A percentile compares a stretch with the other conserved stretches of the same genome.
phyloP scores from a whole-genome alignment of 2,329 filamentous ascomycete genomes.

The Fusarium falciforme region DNA sequence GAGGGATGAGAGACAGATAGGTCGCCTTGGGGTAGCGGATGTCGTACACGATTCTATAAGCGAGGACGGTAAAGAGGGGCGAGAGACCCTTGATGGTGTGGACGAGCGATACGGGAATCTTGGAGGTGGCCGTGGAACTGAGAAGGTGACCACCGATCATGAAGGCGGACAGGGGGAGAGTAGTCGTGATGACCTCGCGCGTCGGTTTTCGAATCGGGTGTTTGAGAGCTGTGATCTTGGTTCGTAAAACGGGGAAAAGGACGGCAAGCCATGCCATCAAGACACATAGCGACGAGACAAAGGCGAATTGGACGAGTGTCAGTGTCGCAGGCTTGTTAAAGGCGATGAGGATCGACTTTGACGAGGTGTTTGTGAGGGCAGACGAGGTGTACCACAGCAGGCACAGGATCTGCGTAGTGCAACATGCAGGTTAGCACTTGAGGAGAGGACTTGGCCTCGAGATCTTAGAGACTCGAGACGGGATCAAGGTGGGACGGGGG shows the following conservation, averaged over 20 bases:
- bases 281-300: slow-evolving; percentile 90
- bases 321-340: slow-evolving; percentile 92
- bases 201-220: slow-evolving; percentile 86
- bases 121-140: slow-evolving; percentile 91
- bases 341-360: slow-evolving; percentile 94
- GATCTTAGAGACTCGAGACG: slow-evolving; percentile 18
- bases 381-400: slow-evolving; percentile 95
- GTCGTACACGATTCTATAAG: slow-evolving; percentile 89
- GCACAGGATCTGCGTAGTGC: slow-evolving; percentile 76
- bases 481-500: neutral
- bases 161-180: slow-evolving; percentile 91
- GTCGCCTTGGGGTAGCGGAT: slow-evolving; percentile 89
- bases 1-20: slow-evolving; percentile 88
- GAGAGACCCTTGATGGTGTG: slow-evolving; percentile 99
- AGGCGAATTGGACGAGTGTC: slow-evolving; percentile 92
- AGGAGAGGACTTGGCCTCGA: neutral
- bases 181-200: slow-evolving; percentile 84
- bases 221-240: slow-evolving; percentile 80
- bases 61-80: slow-evolving; percentile 92
- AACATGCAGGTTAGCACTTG: slow-evolving; percentile 39
- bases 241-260: slow-evolving; percentile 76
- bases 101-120: slow-evolving; percentile 95
- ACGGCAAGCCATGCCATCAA: slow-evolving; percentile 80
- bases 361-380: slow-evolving; percentile 95
- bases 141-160: slow-evolving; percentile 94